These are phyloP conservation scores for Sanghuangporus weigelae DNA, from an alignment of 1,284 basidiomycete genomes.

Conservation along the genomic window DNA sequence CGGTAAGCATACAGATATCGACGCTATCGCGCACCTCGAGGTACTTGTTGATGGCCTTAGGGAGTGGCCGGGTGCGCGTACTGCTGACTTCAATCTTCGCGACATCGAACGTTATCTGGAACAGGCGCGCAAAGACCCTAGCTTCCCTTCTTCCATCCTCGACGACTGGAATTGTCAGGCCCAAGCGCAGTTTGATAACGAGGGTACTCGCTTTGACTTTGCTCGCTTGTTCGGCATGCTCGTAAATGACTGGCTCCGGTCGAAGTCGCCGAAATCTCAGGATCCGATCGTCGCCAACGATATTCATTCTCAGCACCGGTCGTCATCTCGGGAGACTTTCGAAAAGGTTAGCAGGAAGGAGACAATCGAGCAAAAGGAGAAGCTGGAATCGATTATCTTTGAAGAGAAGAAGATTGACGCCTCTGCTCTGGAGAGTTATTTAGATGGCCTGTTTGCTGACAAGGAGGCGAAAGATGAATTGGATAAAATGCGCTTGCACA, in stretches of 20 bases:
- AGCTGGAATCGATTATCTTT: slow-evolving; percentile 36
- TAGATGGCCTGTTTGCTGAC: slow-evolving; percentile 31
- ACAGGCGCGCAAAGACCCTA: slow-evolving; percentile 12
- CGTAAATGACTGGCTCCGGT: slow-evolving; percentile 16
- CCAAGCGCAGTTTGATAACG: slow-evolving; percentile 10
- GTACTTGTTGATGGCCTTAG: slow-evolving; percentile 11
- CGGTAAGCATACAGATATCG: background rate
- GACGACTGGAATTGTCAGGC: slow-evolving; percentile 10
- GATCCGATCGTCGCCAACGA: background rate
- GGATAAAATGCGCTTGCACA: slow-evolving; percentile 25
- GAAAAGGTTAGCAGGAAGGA: slow-evolving; percentile 36
- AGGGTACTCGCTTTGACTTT: slow-evolving; percentile 14
- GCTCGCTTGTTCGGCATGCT: slow-evolving; percentile 16
- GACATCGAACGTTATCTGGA: slow-evolving; percentile 11
- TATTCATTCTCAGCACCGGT: background rate
- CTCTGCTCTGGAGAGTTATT: slow-evolving; percentile 28
- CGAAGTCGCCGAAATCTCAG: background rate
- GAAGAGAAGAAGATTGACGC: slow-evolving; percentile 31
- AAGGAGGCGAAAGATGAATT: slow-evolving; percentile 28
- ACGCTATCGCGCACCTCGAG: background rate
- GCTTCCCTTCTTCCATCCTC: slow-evolving; percentile 8
- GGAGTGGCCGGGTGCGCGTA: slow-evolving; percentile 11
- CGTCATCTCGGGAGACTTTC: slow-evolving; percentile 18
- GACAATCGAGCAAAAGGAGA: slow-evolving; percentile 37
- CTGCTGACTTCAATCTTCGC: slow-evolving; percentile 3